These are phyloP conservation scores for Colletotrichum tofieldiae DNA, from an alignment of 2,329 filamentous ascomycete species.

Conservation along the genomic window DNA sequence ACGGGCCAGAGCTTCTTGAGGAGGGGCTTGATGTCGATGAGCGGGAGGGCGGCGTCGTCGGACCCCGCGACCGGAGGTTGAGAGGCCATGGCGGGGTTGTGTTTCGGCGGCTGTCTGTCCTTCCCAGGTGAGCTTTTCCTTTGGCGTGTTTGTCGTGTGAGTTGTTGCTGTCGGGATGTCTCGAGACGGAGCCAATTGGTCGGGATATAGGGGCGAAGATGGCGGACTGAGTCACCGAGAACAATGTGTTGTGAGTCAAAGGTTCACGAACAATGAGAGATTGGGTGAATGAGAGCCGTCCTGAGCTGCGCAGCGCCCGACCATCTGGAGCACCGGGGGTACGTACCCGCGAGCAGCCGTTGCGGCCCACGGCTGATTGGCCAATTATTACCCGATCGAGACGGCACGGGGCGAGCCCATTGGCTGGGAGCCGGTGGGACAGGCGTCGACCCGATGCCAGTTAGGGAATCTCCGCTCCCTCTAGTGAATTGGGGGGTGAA, in stretches of 20 bases:
- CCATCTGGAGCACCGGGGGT: constrained; percentile 8
- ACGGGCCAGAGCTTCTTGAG: constrained; percentile 81
- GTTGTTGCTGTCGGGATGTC: neutral
- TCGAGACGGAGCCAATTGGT: neutral
- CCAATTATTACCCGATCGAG: constrained; percentile 35
- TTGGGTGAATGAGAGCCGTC: neutral
- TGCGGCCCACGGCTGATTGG: constrained; percentile 39
- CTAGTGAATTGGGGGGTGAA: neutral
- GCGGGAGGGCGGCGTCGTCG: constrained; percentile 51
- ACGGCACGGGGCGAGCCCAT: constrained; percentile 24
- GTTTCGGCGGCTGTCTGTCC: neutral
- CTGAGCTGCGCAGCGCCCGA: constrained; percentile 16
- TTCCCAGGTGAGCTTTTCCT: neutral
- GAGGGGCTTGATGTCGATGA: constrained; percentile 77
- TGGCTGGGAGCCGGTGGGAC: constrained; percentile 8
- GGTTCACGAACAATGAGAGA: neutral
- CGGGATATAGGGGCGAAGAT: neutral
- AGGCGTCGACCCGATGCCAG: constrained; percentile 2
- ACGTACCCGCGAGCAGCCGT: neutral
- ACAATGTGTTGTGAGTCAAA: constrained; percentile 35
- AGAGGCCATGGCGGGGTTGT: constrained; percentile 50
- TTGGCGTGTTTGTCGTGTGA: neutral
- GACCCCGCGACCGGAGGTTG: constrained; percentile 48
- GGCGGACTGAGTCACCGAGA: constrained; percentile 9
- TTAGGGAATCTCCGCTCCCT: constrained; percentile 42